A percentile compares a stretch with the other conserved stretches of the same genome.
Conservation (phyloP, 2,329 filamentous ascomycete genomes). For the Paecilomyces dactylethromorphus region DNA sequence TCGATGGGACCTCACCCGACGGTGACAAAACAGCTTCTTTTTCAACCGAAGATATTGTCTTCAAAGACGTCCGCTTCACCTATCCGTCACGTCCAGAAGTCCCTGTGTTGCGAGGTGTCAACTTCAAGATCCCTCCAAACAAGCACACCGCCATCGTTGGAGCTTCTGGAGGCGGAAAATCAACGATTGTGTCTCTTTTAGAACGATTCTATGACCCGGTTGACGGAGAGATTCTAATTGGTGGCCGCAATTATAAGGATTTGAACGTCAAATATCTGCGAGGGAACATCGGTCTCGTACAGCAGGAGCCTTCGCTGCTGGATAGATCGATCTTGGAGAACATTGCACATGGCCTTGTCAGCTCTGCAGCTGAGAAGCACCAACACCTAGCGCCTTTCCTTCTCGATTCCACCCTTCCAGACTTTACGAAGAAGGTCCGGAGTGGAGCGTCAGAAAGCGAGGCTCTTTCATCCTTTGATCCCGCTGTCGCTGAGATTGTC, state of each 20-base stretch:
- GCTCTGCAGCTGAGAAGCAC: slow-evolving; percentile 21
- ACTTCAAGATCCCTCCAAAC: slow-evolving; percentile 24
- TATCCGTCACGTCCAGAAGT: slow-evolving; percentile 32
- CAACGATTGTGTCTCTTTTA: slow-evolving; percentile 36
- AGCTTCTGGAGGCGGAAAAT: slow-evolving; percentile 48
- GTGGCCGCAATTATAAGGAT: slow-evolving; percentile 18
- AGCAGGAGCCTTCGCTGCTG: slow-evolving; percentile 47
- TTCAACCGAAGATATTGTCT: slow-evolving; percentile 7
- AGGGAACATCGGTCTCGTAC: slow-evolving; percentile 36
- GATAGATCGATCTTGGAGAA: slow-evolving; percentile 49
- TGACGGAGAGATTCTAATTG: slow-evolving; percentile 24
- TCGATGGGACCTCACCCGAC: slow-evolving; percentile 7
- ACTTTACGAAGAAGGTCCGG: slow-evolving; percentile 18
- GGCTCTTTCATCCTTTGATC: slow-evolving; percentile 14
- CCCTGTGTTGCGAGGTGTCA: slow-evolving; percentile 25
- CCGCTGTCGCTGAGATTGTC: slow-evolving; percentile 21
- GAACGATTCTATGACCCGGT: slow-evolving; percentile 32
- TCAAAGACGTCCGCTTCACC: slow-evolving; percentile 21
- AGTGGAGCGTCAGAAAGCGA: slow-evolving; percentile 15
- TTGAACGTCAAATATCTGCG: slow-evolving; percentile 30
- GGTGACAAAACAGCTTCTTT: not conserved
- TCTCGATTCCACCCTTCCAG: slow-evolving; percentile 17
- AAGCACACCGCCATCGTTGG: slow-evolving; percentile 42
- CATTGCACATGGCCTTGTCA: slow-evolving; percentile 46
- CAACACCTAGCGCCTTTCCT: slow-evolving; percentile 17